A percentile compares a stretch with the other conserved stretches of the same genome.
Evolutionary conservation across 768 basidiomycete genomes (phyloP).

Genomic region (Leccinum sublutescens): DNA sequence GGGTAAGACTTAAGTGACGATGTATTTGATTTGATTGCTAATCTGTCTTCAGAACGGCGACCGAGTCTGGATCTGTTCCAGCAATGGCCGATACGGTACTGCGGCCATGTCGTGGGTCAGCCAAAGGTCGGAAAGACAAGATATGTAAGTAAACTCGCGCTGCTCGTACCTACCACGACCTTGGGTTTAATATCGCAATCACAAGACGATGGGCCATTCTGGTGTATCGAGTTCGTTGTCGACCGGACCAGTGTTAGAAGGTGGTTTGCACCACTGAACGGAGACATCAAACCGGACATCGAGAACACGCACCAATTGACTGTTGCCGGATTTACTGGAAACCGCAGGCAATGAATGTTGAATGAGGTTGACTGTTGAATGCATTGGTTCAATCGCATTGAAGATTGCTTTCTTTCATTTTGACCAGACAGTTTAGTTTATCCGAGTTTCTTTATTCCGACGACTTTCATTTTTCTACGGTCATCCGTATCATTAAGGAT

Average conservation of each 20-base stretch:
- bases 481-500: too few species aligned
- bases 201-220: slow-evolving; percentile 52
- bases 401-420: neutral
- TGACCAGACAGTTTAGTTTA: neutral
- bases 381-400: too few species aligned
- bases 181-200: neutral
- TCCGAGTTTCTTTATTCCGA: neutral
- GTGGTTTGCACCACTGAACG: slow-evolving; percentile 62
- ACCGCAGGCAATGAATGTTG: neutral
- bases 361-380: neutral
- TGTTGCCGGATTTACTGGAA: slow-evolving; percentile 46
- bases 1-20: slow-evolving; percentile 6
- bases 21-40: neutral
- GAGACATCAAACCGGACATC: slow-evolving; percentile 64
- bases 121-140: slow-evolving; percentile 45
- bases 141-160: slow-evolving; percentile 35
- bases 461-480: too few species aligned
- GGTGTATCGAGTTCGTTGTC: slow-evolving; percentile 47
- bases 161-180: neutral
- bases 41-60: slow-evolving; percentile 40
- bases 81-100: slow-evolving; percentile 48
- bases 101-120: slow-evolving; percentile 47
- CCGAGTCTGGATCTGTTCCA: slow-evolving; percentile 51
- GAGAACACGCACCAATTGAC: slow-evolving; percentile 36
- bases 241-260: slow-evolving; percentile 43